Evolutionary conservation across 1,139 yeast genomes (phyloP).

Genomic region (Suhomyces coccinellae): DNA sequence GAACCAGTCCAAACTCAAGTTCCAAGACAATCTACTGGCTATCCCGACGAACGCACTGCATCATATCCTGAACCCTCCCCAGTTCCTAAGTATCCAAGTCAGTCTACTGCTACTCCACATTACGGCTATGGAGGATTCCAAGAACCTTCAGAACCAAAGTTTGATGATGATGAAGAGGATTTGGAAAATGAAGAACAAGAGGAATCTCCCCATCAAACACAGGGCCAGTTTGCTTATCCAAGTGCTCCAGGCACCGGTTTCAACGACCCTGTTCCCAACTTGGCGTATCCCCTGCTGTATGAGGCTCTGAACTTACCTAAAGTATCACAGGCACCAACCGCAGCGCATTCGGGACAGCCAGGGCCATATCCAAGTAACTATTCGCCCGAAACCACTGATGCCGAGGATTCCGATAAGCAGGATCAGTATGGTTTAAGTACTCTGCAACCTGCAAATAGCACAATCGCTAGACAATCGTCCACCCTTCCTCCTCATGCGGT

Average conservation of each 20-base stretch:
- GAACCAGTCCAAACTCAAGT: neutral
- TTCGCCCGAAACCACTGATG: conserved; percentile 13
- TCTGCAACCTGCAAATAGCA: conserved; percentile 4
- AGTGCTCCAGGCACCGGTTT: neutral
- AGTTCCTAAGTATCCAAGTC: neutral
- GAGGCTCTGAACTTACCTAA: neutral
- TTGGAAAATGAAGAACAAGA: neutral
- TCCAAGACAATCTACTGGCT: conserved; percentile 4
- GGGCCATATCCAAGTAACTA: conserved; percentile 11
- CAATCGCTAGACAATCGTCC: conserved; percentile 16
- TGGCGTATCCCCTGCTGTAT: conserved; percentile 10
- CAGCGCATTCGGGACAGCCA: neutral
- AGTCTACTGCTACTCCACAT: neutral
- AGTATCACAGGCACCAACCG: neutral
- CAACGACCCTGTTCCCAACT: conserved; percentile 1
- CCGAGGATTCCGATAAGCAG: conserved; percentile 8
- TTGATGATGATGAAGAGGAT: conserved; percentile 12
- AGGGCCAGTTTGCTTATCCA: neutral
- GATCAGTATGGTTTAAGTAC: conserved; percentile 1
- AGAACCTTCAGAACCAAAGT: conserved; percentile 16
- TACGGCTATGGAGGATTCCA: conserved; percentile 5
- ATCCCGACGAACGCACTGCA: neutral
- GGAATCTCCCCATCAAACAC: neutral
- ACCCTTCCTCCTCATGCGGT: conserved; percentile 18
- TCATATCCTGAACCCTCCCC: neutral